phyloP scores from a whole-genome alignment of 768 basidiomycete species.

The Mrakia frigida region DNA sequence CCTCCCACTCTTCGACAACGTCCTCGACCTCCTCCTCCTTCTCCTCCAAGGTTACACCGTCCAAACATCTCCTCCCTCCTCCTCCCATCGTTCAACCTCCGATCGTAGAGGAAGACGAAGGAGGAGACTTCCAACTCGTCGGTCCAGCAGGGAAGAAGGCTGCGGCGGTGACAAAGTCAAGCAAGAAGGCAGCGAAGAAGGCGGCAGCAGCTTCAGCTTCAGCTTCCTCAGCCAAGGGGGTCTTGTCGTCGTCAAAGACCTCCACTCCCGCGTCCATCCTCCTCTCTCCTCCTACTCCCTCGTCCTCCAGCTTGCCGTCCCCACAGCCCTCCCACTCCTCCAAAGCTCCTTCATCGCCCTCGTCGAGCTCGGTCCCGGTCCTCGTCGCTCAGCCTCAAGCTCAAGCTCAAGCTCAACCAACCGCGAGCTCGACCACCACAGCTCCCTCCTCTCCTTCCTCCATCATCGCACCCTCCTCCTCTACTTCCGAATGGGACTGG shows the following conservation, averaged over 20 bases:
- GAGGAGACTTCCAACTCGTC: not conserved
- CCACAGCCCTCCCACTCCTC: not conserved
- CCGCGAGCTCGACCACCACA: not conserved
- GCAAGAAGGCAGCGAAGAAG: slow-evolving; percentile 13
- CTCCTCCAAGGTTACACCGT: not conserved
- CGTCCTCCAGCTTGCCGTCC: not conserved
- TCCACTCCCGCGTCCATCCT: not conserved
- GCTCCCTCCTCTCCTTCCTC: not conserved
- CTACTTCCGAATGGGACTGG: slow-evolving; percentile 9
- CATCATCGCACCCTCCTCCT: not conserved
- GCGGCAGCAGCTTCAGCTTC: not conserved
- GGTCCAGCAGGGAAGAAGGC: not conserved
- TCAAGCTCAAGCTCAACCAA: not conserved
- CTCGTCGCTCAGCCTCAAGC: not conserved
- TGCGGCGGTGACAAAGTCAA: not conserved
- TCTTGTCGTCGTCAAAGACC: not conserved
- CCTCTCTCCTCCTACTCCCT: not conserved
- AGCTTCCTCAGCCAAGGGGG: not conserved
- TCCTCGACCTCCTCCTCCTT: not conserved
- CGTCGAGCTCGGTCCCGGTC: not conserved
- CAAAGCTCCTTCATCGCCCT: not conserved
- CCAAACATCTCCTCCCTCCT: not conserved
- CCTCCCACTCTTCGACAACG: not conserved
- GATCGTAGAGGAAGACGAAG: not conserved
- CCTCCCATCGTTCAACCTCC: not conserved